phyloP scores from a whole-genome alignment of 805 yeast species.

The Kockiozyma suomiensis region DNA sequence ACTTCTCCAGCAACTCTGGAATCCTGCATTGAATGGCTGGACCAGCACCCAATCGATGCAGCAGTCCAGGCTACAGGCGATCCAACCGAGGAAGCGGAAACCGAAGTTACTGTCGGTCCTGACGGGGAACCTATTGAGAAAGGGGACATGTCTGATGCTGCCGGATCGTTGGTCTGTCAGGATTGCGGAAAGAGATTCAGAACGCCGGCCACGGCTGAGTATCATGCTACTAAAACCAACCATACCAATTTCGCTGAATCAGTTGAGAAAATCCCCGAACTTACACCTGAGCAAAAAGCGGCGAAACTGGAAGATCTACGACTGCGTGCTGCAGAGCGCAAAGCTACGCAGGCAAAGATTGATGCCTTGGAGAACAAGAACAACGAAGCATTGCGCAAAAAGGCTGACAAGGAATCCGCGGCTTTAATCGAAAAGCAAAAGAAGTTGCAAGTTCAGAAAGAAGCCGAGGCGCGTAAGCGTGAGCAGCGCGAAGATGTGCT shows the following conservation, averaged over 20 bases:
- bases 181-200: constrained; percentile 32
- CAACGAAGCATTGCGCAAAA: constrained; percentile 40
- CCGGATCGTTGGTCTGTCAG: constrained; percentile 34
- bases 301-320: constrained; percentile 40
- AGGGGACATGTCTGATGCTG: constrained; percentile 30
- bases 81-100: constrained; percentile 2
- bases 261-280: constrained; percentile 30
- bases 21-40: constrained; percentile 42
- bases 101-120: constrained; percentile 5
- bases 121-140: constrained; percentile 28
- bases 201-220: constrained; percentile 30
- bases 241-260: constrained; percentile 33
- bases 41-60: constrained; percentile 37
- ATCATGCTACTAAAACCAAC: constrained; percentile 30
- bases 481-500: constrained; percentile 40
- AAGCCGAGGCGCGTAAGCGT: constrained; percentile 40
- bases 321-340: constrained; percentile 39
- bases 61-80: constrained; percentile 32
- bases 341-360: constrained; percentile 40
- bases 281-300: constrained; percentile 40
- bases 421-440: constrained; percentile 40
- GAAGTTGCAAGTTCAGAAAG: constrained; percentile 40
- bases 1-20: constrained; percentile 36
- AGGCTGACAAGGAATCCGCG: constrained; percentile 39
- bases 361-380: constrained; percentile 38